Conservation (phyloP, 2,329 filamentous ascomycete species). For the Colletotrichum abscissum region DNA sequence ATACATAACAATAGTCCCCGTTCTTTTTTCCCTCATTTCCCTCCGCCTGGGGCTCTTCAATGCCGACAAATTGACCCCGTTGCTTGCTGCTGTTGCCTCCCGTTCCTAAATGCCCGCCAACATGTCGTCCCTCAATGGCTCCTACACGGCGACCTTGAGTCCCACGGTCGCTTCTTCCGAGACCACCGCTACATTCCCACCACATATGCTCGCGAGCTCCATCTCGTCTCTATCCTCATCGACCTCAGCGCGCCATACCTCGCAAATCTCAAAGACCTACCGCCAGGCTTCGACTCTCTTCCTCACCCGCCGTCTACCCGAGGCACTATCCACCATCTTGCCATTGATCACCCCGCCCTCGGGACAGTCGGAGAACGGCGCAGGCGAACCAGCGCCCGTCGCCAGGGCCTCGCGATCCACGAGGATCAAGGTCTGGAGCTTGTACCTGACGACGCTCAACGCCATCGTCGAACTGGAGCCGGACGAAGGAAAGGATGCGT, state of each 20-base stretch:
- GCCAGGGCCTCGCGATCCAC: conserved; percentile 83
- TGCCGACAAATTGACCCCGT: conserved; percentile 33
- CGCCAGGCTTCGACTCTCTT: conserved; percentile 95
- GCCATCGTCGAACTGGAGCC: conserved; percentile 88
- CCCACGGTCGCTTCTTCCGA: conserved; percentile 51
- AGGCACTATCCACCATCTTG: conserved; percentile 86
- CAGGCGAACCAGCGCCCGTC: conserved; percentile 74
- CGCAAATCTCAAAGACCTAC: conserved; percentile 89
- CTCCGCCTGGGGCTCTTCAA: conserved; percentile 31
- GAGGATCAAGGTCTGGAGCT: conserved; percentile 95
- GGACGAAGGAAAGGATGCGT: conserved; percentile 89
- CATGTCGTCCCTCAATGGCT: conserved; percentile 57
- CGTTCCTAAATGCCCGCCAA: conserved; percentile 31
- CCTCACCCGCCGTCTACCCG: conserved; percentile 90
- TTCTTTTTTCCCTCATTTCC: conserved; percentile 34
- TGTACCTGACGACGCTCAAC: conserved; percentile 94
- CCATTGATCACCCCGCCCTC: conserved; percentile 78
- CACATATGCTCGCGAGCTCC: conserved; percentile 70
- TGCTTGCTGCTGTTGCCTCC: not conserved
- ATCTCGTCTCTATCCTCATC: conserved; percentile 76
- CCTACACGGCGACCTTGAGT: conserved; percentile 56
- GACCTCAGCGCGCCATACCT: conserved; percentile 69
- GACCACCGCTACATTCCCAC: conserved; percentile 54
- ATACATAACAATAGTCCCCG: conserved; percentile 35
- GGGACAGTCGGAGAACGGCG: conserved; percentile 57